Evolutionary conservation across 225 moss, liverwort and hornwort genomes (phyloP).

Genomic region (Pseudisothecium myosuroides): DNA sequence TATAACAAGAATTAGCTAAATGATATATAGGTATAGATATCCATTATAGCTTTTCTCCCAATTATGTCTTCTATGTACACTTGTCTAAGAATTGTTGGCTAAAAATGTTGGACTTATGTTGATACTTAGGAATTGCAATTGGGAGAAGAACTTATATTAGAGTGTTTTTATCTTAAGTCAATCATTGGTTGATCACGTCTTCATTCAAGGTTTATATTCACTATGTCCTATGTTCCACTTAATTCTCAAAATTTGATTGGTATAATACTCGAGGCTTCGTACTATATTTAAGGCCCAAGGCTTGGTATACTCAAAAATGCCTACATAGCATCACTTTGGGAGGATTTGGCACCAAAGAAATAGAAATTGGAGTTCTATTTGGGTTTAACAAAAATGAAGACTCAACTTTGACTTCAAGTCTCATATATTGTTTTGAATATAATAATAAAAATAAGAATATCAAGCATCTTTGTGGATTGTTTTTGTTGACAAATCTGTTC

Average conservation of each 20-base stretch:
- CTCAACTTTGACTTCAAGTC: not conserved
- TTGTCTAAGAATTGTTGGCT: not conserved
- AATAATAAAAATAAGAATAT: too few relatives aligned
- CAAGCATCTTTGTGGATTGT: fast-evolving
- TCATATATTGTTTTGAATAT: not conserved
- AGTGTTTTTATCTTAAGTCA: not conserved
- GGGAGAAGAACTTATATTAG: fast-evolving
- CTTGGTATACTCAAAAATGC: not conserved
- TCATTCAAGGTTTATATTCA: too few relatives aligned
- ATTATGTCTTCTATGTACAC: not conserved
- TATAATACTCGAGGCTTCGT: fast-evolving
- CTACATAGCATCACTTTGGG: not conserved
- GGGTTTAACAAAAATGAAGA: not conserved
- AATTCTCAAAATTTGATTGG: not conserved
- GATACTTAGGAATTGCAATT: not conserved
- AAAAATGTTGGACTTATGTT: not conserved
- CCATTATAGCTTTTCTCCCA: not conserved
- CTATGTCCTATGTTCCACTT: fast-evolving
- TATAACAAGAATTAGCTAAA: not conserved
- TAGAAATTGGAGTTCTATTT: fast-evolving
- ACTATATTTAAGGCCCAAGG: too few relatives aligned
- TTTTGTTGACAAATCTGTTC: fast-evolving
- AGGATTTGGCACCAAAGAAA: not conserved
- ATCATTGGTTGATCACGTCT: not conserved
- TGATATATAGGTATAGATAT: not conserved